Evolutionary conservation across 116 monocot species (phyloP).

Genomic region (Zostera marina): DNA sequence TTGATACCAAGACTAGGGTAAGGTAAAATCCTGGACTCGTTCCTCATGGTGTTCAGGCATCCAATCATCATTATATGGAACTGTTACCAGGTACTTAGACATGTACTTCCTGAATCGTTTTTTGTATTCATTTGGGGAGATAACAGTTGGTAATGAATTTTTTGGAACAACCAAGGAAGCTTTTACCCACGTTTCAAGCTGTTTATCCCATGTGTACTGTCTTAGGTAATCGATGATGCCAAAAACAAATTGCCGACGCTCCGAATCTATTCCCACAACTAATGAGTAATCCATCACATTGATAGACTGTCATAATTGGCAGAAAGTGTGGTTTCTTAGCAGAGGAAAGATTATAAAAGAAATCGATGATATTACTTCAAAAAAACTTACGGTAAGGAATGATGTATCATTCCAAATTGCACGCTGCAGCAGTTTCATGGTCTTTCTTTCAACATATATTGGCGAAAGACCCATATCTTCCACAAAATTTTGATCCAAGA

Average conservation of each 20-base stretch:
- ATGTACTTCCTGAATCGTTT: constrained; percentile 81
- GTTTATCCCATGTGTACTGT: constrained; percentile 90
- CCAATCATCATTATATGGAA: constrained; percentile 65
- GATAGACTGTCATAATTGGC: constrained; percentile 38
- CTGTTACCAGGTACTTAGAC: constrained; percentile 59
- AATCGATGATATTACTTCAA: neutral
- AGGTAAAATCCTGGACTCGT: neutral
- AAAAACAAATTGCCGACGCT: constrained; percentile 64
- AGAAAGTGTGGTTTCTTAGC: constrained; percentile 8
- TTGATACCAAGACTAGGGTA: too few species aligned
- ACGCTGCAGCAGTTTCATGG: constrained; percentile 59
- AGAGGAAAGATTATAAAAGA: neutral
- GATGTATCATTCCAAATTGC: constrained; percentile 98
- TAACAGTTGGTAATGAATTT: constrained; percentile 55
- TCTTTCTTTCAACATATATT: constrained; percentile 57
- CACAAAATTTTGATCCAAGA: constrained; percentile 79
- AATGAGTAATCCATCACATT: constrained; percentile 96
- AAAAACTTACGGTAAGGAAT: constrained; percentile 72
- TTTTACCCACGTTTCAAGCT: constrained; percentile 82
- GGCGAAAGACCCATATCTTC: constrained; percentile 78
- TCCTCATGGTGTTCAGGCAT: neutral
- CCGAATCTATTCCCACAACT: constrained; percentile 74
- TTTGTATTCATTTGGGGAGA: constrained; percentile 90
- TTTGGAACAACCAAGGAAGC: constrained; percentile 68
- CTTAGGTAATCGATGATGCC: constrained; percentile 92